Conservation (phyloP, 2,329 filamentous ascomycete genomes). For the Rosellinia necatrix region DNA sequence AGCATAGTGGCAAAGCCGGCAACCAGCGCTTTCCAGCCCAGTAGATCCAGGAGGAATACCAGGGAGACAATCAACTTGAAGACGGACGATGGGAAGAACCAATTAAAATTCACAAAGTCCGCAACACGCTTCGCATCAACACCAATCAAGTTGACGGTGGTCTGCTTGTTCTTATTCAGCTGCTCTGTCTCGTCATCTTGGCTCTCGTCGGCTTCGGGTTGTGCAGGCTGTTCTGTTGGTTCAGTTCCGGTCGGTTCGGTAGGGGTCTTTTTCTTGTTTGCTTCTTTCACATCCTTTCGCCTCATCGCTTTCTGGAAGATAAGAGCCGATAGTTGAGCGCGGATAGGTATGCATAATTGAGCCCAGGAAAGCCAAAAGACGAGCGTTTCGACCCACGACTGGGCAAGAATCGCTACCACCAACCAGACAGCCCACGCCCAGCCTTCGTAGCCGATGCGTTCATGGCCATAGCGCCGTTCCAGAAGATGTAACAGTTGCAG, state of each 20-base stretch:
- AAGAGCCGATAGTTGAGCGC: constrained; percentile 70
- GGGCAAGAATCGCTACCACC: constrained; percentile 61
- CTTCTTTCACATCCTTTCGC: constrained; percentile 75
- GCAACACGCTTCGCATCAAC: constrained; percentile 73
- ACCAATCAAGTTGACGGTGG: constrained; percentile 78
- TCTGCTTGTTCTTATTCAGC: constrained; percentile 63
- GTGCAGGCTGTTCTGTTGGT: constrained; percentile 37
- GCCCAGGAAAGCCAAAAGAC: constrained; percentile 69
- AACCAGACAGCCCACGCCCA: constrained; percentile 73
- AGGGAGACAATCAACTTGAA: constrained; percentile 70
- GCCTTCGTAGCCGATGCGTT: constrained; percentile 54
- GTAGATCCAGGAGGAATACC: constrained; percentile 66
- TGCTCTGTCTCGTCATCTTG: constrained; percentile 54
- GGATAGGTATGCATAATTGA: constrained; percentile 67
- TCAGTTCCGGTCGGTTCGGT: constrained; percentile 37
- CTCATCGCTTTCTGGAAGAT: constrained; percentile 79
- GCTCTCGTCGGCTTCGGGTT: constrained; percentile 42
- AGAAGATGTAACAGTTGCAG: constrained; percentile 67
- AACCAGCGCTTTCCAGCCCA: constrained; percentile 72
- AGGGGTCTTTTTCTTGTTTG: constrained; percentile 53
- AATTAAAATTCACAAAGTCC: constrained; percentile 70
- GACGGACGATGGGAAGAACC: constrained; percentile 65
- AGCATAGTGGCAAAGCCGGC: constrained; percentile 68
- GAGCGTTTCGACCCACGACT: constrained; percentile 66
- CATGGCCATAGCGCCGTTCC: constrained; percentile 56